Conservation (phyloP, 2,329 filamentous ascomycete species). For the Nemania abortiva region DNA sequence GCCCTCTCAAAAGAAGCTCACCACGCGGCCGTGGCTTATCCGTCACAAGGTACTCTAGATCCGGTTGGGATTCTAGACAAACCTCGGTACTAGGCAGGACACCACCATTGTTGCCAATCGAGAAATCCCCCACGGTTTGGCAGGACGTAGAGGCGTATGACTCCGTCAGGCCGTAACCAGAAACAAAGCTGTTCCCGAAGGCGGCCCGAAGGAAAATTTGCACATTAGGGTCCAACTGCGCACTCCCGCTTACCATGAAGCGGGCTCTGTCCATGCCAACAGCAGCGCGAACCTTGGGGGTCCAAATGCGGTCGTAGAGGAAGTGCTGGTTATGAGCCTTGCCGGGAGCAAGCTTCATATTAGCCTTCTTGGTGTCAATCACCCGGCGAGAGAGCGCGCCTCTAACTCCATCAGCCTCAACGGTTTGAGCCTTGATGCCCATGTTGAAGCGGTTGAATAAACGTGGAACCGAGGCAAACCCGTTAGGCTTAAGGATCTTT, state of each 20-base stretch:
- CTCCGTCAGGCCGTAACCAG: conserved; percentile 96
- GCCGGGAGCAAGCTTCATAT: conserved; percentile 76
- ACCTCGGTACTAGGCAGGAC: conserved; percentile 76
- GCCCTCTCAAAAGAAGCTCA: conserved; percentile 86
- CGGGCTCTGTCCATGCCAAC: conserved; percentile 81
- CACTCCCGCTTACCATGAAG: conserved; percentile 87
- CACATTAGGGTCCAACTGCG: conserved; percentile 87
- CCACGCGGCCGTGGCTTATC: conserved; percentile 93
- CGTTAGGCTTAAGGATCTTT: conserved; percentile 85
- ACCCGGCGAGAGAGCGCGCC: conserved; percentile 85
- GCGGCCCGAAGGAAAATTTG: conserved; percentile 90
- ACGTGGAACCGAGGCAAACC: conserved; percentile 89
- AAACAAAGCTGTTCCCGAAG: conserved; percentile 81
- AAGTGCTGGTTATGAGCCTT: conserved; percentile 84
- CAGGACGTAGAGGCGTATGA: conserved; percentile 82
- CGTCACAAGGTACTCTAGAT: conserved; percentile 90
- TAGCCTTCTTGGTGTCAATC: conserved; percentile 82
- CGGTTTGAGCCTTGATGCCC: conserved; percentile 81
- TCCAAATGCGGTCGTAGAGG: conserved; percentile 89
- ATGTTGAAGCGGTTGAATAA: conserved; percentile 91
- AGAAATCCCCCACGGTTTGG: conserved; percentile 78
- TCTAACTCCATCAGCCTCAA: conserved; percentile 82
- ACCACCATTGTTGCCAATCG: conserved; percentile 83
- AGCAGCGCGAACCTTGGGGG: conserved; percentile 84
- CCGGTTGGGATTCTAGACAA: conserved; percentile 87